phyloP scores from a whole-genome alignment of 2,329 filamentous ascomycete species.

The Venturia asperata region DNA sequence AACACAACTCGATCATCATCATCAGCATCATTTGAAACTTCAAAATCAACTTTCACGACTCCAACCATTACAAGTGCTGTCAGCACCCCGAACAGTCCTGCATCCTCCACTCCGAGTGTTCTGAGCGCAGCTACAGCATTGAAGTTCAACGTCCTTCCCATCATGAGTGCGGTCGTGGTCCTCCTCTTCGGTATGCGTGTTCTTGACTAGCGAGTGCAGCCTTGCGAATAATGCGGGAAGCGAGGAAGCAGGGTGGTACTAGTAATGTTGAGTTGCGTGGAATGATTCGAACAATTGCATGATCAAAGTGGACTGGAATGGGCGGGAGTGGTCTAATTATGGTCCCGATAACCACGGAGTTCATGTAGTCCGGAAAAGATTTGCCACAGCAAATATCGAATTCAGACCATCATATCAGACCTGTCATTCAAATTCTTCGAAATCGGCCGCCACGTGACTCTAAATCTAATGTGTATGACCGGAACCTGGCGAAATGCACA shows the following conservation, averaged over 20 bases:
- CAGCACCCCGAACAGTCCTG: neutral
- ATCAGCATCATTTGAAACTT: neutral
- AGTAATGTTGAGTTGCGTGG: neutral
- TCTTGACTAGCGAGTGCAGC: neutral
- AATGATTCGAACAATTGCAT: neutral
- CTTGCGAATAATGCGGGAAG: neutral
- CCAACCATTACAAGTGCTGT: neutral
- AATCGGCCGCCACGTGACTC: no score
- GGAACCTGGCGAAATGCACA: no score
- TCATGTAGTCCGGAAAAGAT: neutral
- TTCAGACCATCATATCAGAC: no score
- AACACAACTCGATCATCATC: neutral
- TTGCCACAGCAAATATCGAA: no score
- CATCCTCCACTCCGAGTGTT: neutral
- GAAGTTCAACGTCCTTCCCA: neutral
- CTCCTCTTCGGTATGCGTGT: constrained; percentile 2
- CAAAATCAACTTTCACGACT: neutral
- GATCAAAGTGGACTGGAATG: neutral
- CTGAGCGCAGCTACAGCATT: neutral
- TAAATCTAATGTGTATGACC: no score
- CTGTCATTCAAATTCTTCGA: no score
- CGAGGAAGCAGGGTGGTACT: neutral
- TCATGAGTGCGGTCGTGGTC: neutral
- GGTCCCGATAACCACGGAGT: neutral
- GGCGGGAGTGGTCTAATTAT: neutral